Base-by-base conservation (phyloP, 176 grass and related monocot species). In the Leersia perrieri region DNA sequence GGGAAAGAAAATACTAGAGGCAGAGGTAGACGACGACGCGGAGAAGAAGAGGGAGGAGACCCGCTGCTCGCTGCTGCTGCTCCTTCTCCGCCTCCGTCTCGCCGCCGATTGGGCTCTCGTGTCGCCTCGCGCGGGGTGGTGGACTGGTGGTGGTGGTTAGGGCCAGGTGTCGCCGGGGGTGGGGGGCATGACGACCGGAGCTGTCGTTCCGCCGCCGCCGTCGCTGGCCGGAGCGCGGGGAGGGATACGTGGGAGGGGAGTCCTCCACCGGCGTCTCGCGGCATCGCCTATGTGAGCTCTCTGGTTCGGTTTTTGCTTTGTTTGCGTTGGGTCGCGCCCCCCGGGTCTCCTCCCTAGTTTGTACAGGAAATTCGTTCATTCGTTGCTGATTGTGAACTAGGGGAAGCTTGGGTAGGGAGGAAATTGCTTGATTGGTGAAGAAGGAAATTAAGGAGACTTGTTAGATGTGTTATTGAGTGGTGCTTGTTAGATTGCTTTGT, bases 211-310 rank as follows among this genome's bases (percentile, higher is more conserved):
- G 65, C 63, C 81, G 70, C 68, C 53, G 39, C 20, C 80, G 67
- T 44, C 82, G 15, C 33, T 85, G 22, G 29, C 82, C 22, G 77
- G 64, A 13, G 57, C 57, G 65, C 65, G 77, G 65, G 16, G 65
- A 29, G 65, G 33, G 27, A 44, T 81, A 71, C 26, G 72, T 33
- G 55, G 65, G 22, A 41, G 82, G 41, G 41, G 34, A 1, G 22
- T 72, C 64, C 77, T 81, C 65, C 77, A 49, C n/a, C 57, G 82
- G 8, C 87, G 77, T 10, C 28, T 85, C 27, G 87, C 87, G 11
- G 72, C 87, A 22, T 77, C 72, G 55, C 77, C 87, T 29, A 85
- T 89, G 87, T 89, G 77, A 89, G 87, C 29, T 16, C 7, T 26
- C 78, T 76, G 9, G 28, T 53, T 35, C 27, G 11, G 0, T 35